Evolutionary conservation across 2,329 filamentous ascomycete species (phyloP), one percentile per base, ranked within the genome.

Genomic region (Cryoendolithus antarcticus): DNA sequence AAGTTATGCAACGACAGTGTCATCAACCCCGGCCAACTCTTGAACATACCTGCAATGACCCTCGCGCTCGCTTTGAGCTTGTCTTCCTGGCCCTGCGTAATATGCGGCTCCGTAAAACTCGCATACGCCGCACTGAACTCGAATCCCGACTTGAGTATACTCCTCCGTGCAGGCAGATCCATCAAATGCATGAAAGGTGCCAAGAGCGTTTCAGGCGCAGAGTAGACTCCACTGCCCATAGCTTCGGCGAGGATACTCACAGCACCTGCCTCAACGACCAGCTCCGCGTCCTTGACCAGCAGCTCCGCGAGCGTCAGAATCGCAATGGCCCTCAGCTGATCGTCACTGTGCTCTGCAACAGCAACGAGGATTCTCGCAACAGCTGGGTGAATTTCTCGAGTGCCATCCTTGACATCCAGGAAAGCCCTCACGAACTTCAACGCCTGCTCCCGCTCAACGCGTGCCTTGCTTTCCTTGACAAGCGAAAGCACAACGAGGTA

Each of bases 391-490:
- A 98, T 74, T 58, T 98, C 89, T 46, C 77, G 74, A 6, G 93
- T 80, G 8, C 91, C 91, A 46, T 86, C 85, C 56, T 95, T 95
- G 47, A 96, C 86, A 56, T 98, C 91, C 2, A 98, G 67, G 54
- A 98, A 98, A 7, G 88, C 85, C 43, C 91, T 77, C 19, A 96
- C 80, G 58, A 98, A 95, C 59, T 98, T 98, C 52, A 98, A 69
- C 9, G 91, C 91, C 62, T 98, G 91, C 60, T 98, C 91, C 39
- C 93, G 76, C 64, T 98, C 91, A 11, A 98, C 84, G 50, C 89
- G 88, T n/a, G 89, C 85, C 60, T 95, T 96, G 55, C 83, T 82
- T 59, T 96, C 91, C 58, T 96, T 96, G 48, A 93, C 86, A 29
- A 98, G 67, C 1, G 91, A 96, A 52, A 89, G 70, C 30, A 94